Evolutionary conservation across 176 grass and related monocot species (phyloP).

Genomic region (Eragrostis nindensis): DNA sequence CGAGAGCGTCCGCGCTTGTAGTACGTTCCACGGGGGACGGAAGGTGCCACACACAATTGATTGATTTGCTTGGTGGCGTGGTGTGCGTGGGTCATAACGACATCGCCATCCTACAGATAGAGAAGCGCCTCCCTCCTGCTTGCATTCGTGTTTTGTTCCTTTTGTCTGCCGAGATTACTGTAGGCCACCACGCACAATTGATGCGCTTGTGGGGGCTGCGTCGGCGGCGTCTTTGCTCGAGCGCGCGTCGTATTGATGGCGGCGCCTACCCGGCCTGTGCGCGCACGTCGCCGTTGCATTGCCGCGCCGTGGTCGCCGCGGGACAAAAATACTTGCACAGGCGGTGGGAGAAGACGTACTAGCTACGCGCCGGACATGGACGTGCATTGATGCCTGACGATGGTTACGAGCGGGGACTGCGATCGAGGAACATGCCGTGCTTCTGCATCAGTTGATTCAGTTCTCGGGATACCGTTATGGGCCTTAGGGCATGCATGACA

Average conservation of each 20-base stretch:
- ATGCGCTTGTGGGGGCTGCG: not conserved
- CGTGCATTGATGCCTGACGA: not conserved
- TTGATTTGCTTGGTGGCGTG: not conserved
- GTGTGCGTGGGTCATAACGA: not conserved
- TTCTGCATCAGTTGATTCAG: too few species aligned
- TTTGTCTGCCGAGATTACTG: slow-evolving; percentile 2
- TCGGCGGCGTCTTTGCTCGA: not conserved
- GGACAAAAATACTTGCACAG: not conserved
- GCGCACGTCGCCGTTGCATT: not conserved
- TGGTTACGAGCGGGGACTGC: not conserved
- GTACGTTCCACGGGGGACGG: not conserved
- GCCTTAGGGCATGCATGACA: too few species aligned
- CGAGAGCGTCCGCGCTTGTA: not conserved
- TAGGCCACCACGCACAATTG: not conserved
- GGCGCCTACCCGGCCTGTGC: too few species aligned
- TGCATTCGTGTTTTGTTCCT: slow-evolving; percentile 2
- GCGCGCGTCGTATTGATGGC: not conserved
- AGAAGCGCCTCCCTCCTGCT: not conserved
- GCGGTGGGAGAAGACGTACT: not conserved
- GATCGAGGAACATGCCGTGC: not conserved
- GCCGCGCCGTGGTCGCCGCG: not conserved
- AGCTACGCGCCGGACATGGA: not conserved
- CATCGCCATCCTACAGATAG: not conserved
- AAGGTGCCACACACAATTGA: not conserved
- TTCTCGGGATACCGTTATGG: too few species aligned